Evolutionary conservation across 139 green algal genomes (phyloP).

Genomic region (Chlamydomonas sphaeroides): DNA sequence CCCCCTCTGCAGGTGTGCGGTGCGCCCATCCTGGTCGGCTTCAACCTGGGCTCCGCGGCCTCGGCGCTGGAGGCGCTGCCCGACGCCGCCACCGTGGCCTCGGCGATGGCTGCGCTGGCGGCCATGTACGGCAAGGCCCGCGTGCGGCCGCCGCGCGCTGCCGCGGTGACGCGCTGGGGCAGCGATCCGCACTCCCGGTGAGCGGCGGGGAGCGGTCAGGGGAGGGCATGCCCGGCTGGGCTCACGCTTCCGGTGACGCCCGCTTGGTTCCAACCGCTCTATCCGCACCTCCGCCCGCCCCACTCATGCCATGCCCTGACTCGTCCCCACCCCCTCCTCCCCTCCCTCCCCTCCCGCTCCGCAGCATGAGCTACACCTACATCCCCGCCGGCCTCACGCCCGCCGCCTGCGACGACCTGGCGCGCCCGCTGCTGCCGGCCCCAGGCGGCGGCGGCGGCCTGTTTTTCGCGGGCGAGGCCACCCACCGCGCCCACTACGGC

Average conservation of each 20-base stretch:
- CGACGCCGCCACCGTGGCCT: slow-evolving; percentile 43
- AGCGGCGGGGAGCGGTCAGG: too few species aligned
- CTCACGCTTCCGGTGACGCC: too few species aligned
- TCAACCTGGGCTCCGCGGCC: slow-evolving; percentile 60
- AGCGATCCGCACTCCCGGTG: slow-evolving; percentile 24
- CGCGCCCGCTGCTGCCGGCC: slow-evolving; percentile 54
- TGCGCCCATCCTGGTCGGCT: slow-evolving; percentile 57
- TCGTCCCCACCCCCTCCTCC: too few species aligned
- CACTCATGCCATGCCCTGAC: too few species aligned
- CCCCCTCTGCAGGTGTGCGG: slow-evolving; percentile 25
- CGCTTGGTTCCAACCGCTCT: background rate
- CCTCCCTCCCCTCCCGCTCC: too few species aligned
- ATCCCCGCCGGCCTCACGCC: slow-evolving; percentile 31
- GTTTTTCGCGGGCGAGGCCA: slow-evolving; percentile 84
- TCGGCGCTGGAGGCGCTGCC: slow-evolving; percentile 44
- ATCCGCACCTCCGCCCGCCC: too few species aligned
- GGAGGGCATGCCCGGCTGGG: too few species aligned
- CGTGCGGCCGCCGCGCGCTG: slow-evolving; percentile 21
- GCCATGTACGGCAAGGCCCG: slow-evolving; percentile 32
- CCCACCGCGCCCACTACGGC: slow-evolving; percentile 54
- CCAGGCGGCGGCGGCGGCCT: slow-evolving; percentile 48
- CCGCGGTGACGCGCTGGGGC: slow-evolving; percentile 40
- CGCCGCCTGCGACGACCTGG: slow-evolving; percentile 51
- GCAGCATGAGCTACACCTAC: slow-evolving; percentile 50
- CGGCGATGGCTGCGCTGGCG: slow-evolving; percentile 39